phyloP scores from a whole-genome alignment of 2,329 filamentous ascomycete species.

The Penicillium polonicum region DNA sequence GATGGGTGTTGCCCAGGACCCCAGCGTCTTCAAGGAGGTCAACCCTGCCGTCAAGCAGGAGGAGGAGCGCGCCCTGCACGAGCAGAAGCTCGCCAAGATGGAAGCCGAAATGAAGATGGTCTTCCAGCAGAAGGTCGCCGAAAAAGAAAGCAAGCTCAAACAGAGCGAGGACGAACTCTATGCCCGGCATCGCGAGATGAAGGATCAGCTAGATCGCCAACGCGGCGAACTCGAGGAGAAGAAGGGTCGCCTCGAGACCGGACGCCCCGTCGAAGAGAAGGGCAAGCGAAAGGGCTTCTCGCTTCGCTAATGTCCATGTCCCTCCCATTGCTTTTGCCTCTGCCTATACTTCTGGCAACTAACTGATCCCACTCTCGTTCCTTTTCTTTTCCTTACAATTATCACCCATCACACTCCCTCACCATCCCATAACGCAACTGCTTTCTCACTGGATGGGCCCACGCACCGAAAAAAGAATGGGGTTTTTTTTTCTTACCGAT shows the following conservation, averaged over 20 bases:
- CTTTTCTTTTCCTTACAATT: conserved; percentile 21
- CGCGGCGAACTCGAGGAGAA: conserved; percentile 95
- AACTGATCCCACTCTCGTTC: conserved; percentile 24
- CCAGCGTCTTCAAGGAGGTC: conserved; percentile 99
- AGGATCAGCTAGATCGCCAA: conserved; percentile 97
- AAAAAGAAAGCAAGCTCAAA: conserved; percentile 99
- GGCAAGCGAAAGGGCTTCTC: conserved; percentile 99
- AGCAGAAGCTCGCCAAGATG: conserved; percentile 99
- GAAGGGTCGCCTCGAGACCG: conserved; percentile 92
- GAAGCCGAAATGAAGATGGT: conserved; percentile 99
- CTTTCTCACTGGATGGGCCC: conserved; percentile 28
- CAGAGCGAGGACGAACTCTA: conserved; percentile 99
- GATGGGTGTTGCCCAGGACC: conserved; percentile 98
- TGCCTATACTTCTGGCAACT: background rate
- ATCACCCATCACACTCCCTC: conserved; percentile 25
- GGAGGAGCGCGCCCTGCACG: conserved; percentile 95
- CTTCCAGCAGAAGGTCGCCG: conserved; percentile 99
- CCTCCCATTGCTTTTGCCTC: background rate
- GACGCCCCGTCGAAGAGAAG: conserved; percentile 94
- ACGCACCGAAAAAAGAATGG: conserved; percentile 29
- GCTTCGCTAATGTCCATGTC: conserved; percentile 67
- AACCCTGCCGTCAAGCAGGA: conserved; percentile 99
- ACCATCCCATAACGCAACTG: conserved; percentile 21
- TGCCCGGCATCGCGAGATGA: conserved; percentile 98
- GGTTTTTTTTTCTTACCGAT: conserved; percentile 27